A percentile compares a stretch with the other conserved stretches of the same genome.
phyloP scores from a whole-genome alignment of 192 early-diverging fungal genomes.

The Gaertneriomyces sp. region DNA sequence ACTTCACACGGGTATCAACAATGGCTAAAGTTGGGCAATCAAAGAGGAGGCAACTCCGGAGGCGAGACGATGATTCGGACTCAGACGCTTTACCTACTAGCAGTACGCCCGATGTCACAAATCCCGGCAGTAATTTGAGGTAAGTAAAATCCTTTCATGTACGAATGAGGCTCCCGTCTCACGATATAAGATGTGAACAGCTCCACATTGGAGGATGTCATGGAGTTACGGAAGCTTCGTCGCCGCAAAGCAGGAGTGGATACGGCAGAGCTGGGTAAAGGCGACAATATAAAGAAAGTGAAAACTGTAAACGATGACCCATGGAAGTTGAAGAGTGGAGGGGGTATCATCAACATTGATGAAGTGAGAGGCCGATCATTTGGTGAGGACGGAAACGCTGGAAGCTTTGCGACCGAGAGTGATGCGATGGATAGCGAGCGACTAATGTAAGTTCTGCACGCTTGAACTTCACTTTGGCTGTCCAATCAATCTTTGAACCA shows the following conservation, averaged over 20 bases:
- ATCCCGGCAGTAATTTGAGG: no score
- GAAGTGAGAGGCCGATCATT: slow-evolving; percentile 31
- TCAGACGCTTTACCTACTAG: no score
- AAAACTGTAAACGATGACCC: slow-evolving; percentile 55
- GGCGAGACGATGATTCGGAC: no score
- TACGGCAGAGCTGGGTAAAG: slow-evolving; percentile 50
- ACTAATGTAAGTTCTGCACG: slow-evolving; percentile 29
- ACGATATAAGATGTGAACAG: slow-evolving; percentile 4
- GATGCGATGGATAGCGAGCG: slow-evolving; percentile 46
- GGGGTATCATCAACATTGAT: slow-evolving; percentile 53
- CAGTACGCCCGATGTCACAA: no score
- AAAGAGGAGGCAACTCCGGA: no score
- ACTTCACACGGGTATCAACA: no score
- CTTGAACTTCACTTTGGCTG: neutral
- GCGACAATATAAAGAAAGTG: slow-evolving; percentile 52
- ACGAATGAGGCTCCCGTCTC: no score
- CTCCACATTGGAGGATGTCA: slow-evolving; percentile 25
- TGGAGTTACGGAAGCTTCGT: slow-evolving; percentile 58
- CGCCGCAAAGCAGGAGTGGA: slow-evolving; percentile 56
- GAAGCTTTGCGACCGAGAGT: slow-evolving; percentile 29
- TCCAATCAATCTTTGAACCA: no score
- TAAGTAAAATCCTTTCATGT: no score
- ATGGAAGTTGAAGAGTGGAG: slow-evolving; percentile 54
- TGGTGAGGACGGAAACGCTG: slow-evolving; percentile 18
- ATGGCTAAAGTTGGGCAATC: no score